phyloP scores from a whole-genome alignment of 352 stramenopile species.

The Globisporangium nunn region DNA sequence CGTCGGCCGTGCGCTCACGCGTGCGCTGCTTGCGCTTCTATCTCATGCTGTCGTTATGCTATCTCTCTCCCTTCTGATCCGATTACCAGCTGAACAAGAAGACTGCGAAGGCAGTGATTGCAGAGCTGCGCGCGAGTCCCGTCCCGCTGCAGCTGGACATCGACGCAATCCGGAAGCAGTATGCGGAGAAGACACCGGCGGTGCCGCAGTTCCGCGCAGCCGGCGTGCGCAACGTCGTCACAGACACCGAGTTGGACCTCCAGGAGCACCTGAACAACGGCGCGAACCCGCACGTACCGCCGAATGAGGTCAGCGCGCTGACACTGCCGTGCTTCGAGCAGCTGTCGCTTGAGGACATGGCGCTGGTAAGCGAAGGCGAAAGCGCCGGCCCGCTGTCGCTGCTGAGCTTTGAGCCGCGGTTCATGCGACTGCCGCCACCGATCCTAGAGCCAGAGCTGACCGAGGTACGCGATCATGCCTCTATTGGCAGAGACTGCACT shows the following conservation, averaged over 20 bases:
- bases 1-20: not conserved
- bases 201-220: slow-evolving; percentile 73
- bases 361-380: slow-evolving; percentile 27
- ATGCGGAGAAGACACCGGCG: slow-evolving; percentile 65
- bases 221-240: slow-evolving; percentile 75
- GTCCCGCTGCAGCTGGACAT: slow-evolving; percentile 51
- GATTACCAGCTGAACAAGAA: slow-evolving; percentile 45
- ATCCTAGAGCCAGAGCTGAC: slow-evolving; percentile 85
- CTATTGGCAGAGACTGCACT: too few relatives aligned
- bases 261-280: slow-evolving; percentile 82
- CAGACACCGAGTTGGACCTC: slow-evolving; percentile 73
- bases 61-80: slow-evolving; percentile 1
- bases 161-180: slow-evolving; percentile 51
- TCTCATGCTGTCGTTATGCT: not conserved
- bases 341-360: slow-evolving; percentile 71
- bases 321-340: slow-evolving; percentile 66
- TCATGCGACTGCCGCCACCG: slow-evolving; percentile 79
- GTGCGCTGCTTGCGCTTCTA: not conserved
- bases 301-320: slow-evolving; percentile 64
- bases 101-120: slow-evolving; percentile 61
- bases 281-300: slow-evolving; percentile 52
- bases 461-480: slow-evolving; percentile 20
- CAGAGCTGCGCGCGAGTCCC: slow-evolving; percentile 51
- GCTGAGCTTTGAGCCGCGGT: slow-evolving; percentile 83
- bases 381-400: slow-evolving; percentile 57